Conservation (phyloP, 495 filamentous ascomycete genomes). For the Neurospora tetrasperma region DNA sequence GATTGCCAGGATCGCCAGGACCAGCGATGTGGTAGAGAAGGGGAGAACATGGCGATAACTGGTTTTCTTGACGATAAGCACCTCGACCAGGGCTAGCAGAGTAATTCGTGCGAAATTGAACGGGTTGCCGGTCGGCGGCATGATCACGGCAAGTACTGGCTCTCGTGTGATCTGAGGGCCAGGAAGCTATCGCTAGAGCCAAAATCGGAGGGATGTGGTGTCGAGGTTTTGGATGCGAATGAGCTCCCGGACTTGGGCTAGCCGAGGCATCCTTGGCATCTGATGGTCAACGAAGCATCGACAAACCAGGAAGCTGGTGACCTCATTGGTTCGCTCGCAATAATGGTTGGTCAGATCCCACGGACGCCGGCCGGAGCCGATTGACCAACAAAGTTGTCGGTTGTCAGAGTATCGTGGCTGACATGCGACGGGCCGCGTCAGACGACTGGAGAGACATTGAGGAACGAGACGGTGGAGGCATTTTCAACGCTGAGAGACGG, state of each 20-base stretch:
- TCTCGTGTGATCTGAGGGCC: background rate
- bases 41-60: background rate
- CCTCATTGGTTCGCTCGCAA: background rate
- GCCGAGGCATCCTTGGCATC: background rate
- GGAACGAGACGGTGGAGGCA: background rate
- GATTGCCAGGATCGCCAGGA: background rate
- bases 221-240: background rate
- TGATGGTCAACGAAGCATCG: background rate
- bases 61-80: conserved; percentile 1
- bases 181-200: background rate
- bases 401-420: background rate
- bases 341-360: background rate
- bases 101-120: conserved; percentile 4
- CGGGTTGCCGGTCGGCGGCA: background rate
- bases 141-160: background rate
- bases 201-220: background rate
- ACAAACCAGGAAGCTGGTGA: background rate
- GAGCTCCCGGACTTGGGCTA: background rate
- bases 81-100: background rate
- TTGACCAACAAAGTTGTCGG: background rate
- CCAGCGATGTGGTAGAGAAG: background rate
- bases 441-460: background rate
- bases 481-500: background rate
- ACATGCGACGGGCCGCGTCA: background rate
- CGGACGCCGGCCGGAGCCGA: background rate